Percentiles rank a stretch among this genome's conserved stretches.
Conservation (phyloP, 2,329 filamentous ascomycete genomes). For the Exophiala bonariae region DNA sequence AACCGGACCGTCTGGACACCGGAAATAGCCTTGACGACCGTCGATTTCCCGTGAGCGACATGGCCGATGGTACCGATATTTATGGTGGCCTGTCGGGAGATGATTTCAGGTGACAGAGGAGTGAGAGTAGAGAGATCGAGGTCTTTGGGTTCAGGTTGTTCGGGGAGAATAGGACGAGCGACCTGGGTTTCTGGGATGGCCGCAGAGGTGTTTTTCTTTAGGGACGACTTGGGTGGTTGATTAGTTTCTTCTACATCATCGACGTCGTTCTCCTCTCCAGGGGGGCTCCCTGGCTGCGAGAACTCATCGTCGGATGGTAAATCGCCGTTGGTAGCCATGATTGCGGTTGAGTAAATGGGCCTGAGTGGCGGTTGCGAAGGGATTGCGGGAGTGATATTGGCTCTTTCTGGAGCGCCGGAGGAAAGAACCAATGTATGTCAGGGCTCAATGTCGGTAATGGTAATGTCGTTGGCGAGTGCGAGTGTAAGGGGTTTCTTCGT, state of each 20-base stretch:
- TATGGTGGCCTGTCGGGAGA: constrained; percentile 95
- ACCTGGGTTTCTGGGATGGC: constrained; percentile 55
- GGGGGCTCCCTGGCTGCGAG: constrained; percentile 56
- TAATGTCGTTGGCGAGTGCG: no score
- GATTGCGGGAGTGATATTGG: no score
- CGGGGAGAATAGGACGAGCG: constrained; percentile 69
- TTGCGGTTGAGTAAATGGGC: constrained; percentile 11
- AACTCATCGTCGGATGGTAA: constrained; percentile 45
- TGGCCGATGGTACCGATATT: constrained; percentile 99
- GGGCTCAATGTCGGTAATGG: no score
- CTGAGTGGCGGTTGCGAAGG: no score
- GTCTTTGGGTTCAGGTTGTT: constrained; percentile 88
- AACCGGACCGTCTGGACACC: constrained; percentile 98
- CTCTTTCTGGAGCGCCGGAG: no score
- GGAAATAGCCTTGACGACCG: constrained; percentile 98
- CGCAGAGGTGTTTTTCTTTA: constrained; percentile 69
- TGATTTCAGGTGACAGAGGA: constrained; percentile 93
- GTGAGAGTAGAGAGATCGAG: constrained; percentile 78
- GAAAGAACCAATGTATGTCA: no score
- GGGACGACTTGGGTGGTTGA: constrained; percentile 75
- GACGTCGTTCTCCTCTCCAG: constrained; percentile 47
- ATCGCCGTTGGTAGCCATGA: constrained; percentile 37
- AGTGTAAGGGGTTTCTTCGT: no score
- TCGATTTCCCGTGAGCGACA: constrained; percentile 98
- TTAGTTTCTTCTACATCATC: constrained; percentile 57